These are phyloP conservation scores for Dipteronia dyeriana DNA, from an alignment of 345 rosid species.

Conservation along the genomic window DNA sequence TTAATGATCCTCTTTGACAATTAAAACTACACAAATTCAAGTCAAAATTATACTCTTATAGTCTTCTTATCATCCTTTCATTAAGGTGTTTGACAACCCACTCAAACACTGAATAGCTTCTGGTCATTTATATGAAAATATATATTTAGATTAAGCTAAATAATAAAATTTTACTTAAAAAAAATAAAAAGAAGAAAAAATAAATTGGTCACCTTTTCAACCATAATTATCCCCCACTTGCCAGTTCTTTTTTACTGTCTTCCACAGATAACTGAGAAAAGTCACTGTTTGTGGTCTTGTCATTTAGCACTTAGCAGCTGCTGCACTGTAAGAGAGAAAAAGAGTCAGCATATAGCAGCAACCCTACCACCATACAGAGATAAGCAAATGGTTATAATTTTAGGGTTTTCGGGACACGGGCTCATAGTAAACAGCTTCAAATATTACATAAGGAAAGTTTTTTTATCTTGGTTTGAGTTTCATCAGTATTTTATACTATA, in stretches of 20 bases:
- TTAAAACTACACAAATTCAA: too few relatives aligned
- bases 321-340: slow-evolving; percentile 21
- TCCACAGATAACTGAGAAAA: slow-evolving; percentile 42
- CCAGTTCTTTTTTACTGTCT: slow-evolving; percentile 24
- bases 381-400: slow-evolving; percentile 27
- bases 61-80: neutral
- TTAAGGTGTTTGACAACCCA: neutral
- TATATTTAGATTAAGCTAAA: neutral
- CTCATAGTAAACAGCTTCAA: slow-evolving; percentile 23
- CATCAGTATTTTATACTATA: slow-evolving; percentile 14
- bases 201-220: slow-evolving; percentile 13
- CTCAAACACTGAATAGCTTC: neutral
- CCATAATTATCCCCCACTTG: slow-evolving; percentile 5
- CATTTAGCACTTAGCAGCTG: slow-evolving; percentile 59
- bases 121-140: neutral
- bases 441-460: slow-evolving; percentile 7
- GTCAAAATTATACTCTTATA: neutral
- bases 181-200: neutral
- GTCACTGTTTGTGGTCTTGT: slow-evolving; percentile 56
- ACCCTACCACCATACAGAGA: slow-evolving; percentile 29
- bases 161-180: neutral
- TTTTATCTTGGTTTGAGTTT: slow-evolving; percentile 16
- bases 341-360: slow-evolving; percentile 12
- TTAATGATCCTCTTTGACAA: neutral
- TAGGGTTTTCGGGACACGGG: slow-evolving; percentile 43